Percentiles rank a stretch among this genome's conserved stretches.
Conservation (phyloP, 495 filamentous ascomycete genomes). For the Neurospora sp. region DNA sequence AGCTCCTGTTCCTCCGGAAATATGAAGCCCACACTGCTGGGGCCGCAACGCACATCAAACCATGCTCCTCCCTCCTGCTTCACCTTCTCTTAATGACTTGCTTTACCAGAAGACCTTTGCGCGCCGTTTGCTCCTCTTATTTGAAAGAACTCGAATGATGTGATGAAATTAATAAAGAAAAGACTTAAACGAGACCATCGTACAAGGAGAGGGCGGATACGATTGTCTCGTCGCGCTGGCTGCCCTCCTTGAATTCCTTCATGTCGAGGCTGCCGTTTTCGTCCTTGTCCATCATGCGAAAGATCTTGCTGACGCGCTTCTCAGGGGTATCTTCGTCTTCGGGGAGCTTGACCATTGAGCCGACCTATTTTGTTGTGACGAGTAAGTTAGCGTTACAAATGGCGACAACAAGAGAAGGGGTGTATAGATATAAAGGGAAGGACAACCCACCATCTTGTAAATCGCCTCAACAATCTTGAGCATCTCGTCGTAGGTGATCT, state of each 20-base stretch:
- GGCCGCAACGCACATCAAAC: background rate
- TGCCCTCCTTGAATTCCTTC: conserved; percentile 97
- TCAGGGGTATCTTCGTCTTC: conserved; percentile 98
- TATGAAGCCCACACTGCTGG: background rate
- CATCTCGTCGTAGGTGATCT: conserved; percentile 99
- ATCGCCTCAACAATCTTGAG: conserved; percentile 96
- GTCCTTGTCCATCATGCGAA: conserved; percentile 99
- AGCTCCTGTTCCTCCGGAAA: background rate
- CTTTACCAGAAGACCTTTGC: background rate
- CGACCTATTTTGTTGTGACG: conserved; percentile 50
- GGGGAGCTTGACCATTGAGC: conserved; percentile 97
- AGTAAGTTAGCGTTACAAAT: conserved; percentile 9
- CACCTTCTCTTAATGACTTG: background rate
- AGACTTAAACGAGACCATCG: conserved; percentile 74
- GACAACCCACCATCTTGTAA: conserved; percentile 84
- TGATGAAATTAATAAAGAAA: background rate
- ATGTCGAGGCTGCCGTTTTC: conserved; percentile 90
- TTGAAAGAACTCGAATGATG: background rate
- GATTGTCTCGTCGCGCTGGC: conserved; percentile 98
- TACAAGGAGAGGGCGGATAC: conserved; percentile 94
- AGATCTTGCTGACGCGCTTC: conserved; percentile 96
- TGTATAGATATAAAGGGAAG: background rate
- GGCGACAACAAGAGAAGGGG: background rate
- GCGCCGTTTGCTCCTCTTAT: background rate
- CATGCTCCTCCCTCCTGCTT: background rate